A percentile compares a stretch with the other conserved stretches of the same genome.
Conservation (phyloP, 2,329 filamentous ascomycete genomes). For the Alternaria rosae region DNA sequence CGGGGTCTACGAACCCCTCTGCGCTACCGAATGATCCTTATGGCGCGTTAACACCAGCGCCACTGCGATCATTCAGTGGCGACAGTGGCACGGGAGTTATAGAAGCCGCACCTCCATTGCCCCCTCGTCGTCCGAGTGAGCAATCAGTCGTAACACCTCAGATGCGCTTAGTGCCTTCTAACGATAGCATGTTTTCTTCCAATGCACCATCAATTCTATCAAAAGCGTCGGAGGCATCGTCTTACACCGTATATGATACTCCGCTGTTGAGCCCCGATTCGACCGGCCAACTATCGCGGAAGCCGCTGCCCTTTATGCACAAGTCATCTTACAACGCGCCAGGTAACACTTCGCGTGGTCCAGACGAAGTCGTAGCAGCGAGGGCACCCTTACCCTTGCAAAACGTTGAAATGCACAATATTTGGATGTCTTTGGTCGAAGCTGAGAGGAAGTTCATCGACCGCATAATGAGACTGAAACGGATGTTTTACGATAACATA, state of each 20-base stretch:
- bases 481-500: slow-evolving; percentile 37
- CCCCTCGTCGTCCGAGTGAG: slow-evolving; percentile 29
- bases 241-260: slow-evolving; percentile 19
- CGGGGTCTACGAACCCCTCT: background rate
- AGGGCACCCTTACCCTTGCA: slow-evolving; percentile 4
- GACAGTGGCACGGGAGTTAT: background rate
- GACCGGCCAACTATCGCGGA: slow-evolving; percentile 11
- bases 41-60: slow-evolving; percentile 1
- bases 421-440: slow-evolving; percentile 32
- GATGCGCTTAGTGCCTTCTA: slow-evolving; percentile 16
- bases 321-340: slow-evolving; percentile 22
- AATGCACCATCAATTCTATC: slow-evolving; percentile 17
- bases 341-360: background rate
- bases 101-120: slow-evolving; percentile 21
- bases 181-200: slow-evolving; percentile 17
- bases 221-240: slow-evolving; percentile 26
- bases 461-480: slow-evolving; percentile 32
- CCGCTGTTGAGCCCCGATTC: slow-evolving; percentile 1
- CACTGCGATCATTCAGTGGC: slow-evolving; percentile 19
- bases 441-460: slow-evolving; percentile 37
- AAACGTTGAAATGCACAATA: slow-evolving; percentile 27
- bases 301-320: slow-evolving; percentile 20
- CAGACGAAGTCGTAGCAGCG: background rate
- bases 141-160: slow-evolving; percentile 3
- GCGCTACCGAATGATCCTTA: background rate